phyloP scores from a whole-genome alignment of 352 stramenopile species.

The Pythium apleroticum region DNA sequence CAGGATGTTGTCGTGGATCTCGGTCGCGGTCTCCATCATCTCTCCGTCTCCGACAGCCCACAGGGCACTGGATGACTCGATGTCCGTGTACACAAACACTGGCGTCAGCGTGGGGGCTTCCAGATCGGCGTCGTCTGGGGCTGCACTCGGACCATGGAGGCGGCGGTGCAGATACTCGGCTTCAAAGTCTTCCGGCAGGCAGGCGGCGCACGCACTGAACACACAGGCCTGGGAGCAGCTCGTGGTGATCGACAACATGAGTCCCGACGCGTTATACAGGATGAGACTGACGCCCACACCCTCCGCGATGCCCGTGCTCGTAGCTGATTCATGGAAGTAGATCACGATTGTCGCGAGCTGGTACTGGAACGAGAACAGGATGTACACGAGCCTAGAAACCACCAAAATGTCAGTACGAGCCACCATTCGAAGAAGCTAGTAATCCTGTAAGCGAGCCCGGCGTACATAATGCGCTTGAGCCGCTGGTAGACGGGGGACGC shows the following conservation, averaged over 20 bases:
- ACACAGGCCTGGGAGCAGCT: conserved; percentile 17
- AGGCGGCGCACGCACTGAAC: conserved; percentile 9
- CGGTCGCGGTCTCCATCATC: conserved; percentile 28
- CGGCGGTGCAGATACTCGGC: conserved; percentile 8
- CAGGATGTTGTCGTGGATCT: conserved; percentile 35
- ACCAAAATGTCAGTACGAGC: neutral
- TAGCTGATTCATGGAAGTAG: conserved; percentile 13
- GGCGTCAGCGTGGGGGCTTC: conserved; percentile 18
- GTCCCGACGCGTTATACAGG: conserved; percentile 8
- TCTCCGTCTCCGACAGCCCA: conserved; percentile 28
- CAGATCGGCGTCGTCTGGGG: conserved; percentile 8
- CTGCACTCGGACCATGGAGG: neutral
- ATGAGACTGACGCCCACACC: conserved; percentile 18
- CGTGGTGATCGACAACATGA: conserved; percentile 19
- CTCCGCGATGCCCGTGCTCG: neutral
- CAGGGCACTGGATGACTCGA: conserved; percentile 16
- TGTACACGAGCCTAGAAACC: conserved; percentile 46
- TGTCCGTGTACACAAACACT: conserved; percentile 33
- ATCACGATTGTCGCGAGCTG: conserved; percentile 30
- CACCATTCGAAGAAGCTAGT: neutral
- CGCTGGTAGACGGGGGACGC: conserved; percentile 67
- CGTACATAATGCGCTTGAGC: conserved; percentile 66
- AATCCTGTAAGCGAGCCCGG: neutral
- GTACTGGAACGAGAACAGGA: conserved; percentile 60
- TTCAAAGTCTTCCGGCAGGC: conserved; percentile 19